These are phyloP conservation scores for Cyberlindnera petersonii DNA, from an alignment of 805 yeast genomes.

Conservation along the genomic window DNA sequence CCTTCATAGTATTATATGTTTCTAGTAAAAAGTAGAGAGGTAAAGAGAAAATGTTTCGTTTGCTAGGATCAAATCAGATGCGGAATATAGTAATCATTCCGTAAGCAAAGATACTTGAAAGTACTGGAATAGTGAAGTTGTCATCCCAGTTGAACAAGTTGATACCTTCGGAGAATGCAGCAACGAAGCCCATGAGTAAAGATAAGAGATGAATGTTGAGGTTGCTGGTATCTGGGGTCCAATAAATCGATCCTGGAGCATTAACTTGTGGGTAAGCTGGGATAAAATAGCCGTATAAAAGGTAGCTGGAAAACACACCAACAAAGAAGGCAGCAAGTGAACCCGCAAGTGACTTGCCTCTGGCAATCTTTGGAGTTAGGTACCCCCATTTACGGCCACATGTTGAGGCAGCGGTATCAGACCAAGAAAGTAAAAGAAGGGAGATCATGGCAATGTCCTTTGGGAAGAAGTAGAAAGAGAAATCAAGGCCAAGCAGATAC, in stretches of 20 bases:
- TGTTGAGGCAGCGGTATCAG: slow-evolving; percentile 95
- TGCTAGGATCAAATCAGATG: slow-evolving; percentile 10
- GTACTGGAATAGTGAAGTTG: slow-evolving; percentile 88
- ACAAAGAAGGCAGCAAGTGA: slow-evolving; percentile 77
- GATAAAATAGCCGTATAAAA: slow-evolving; percentile 69
- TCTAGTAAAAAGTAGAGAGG: too few relatives aligned
- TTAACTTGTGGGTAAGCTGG: slow-evolving; percentile 59
- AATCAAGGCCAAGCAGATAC: slow-evolving; percentile 74
- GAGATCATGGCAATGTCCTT: slow-evolving; percentile 80
- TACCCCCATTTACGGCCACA: slow-evolving; percentile 85
- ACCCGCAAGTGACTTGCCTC: slow-evolving; percentile 85
- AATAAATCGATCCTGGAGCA: slow-evolving; percentile 53
- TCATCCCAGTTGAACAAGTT: slow-evolving; percentile 80
- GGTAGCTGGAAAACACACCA: slow-evolving; percentile 63
- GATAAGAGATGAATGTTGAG: slow-evolving; percentile 53
- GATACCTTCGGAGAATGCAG: slow-evolving; percentile 83
- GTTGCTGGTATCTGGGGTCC: slow-evolving; percentile 59
- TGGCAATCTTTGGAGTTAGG: slow-evolving; percentile 71
- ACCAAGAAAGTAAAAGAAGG: slow-evolving; percentile 85
- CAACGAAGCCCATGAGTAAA: slow-evolving; percentile 69
- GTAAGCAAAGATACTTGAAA: slow-evolving; percentile 66
- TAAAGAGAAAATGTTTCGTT: background rate
- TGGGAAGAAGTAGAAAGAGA: slow-evolving; percentile 66
- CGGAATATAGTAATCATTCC: slow-evolving; percentile 38
- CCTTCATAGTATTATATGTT: too few relatives aligned